Evolutionary conservation across 805 yeast genomes (phyloP).

Genomic region (Saccharomycopsis babjevae): DNA sequence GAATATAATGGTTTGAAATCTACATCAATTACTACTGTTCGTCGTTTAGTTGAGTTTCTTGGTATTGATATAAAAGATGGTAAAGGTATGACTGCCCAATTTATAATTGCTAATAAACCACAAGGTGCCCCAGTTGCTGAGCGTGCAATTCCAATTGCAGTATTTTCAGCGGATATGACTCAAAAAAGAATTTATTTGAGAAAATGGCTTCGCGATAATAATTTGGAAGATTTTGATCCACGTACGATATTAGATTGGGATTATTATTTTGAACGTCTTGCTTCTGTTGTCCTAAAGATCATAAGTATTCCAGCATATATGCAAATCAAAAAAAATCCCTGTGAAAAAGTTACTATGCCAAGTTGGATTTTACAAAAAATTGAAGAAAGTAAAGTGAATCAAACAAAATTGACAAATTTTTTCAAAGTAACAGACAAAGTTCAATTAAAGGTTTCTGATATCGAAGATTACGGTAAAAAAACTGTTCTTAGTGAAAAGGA

Average conservation of each 20-base stretch:
- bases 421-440: slow-evolving; percentile 36
- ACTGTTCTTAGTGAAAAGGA: slow-evolving; percentile 34
- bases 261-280: slow-evolving; percentile 82
- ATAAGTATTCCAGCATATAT: slow-evolving; percentile 96
- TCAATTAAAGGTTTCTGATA: slow-evolving; percentile 33
- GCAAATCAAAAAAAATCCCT: slow-evolving; percentile 82
- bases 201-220: slow-evolving; percentile 78
- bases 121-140: slow-evolving; percentile 84
- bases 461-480: slow-evolving; percentile 44
- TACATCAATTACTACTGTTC: slow-evolving; percentile 92
- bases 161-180: slow-evolving; percentile 70
- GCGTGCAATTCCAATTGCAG: slow-evolving; percentile 93
- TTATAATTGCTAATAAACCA: slow-evolving; percentile 80
- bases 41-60: slow-evolving; percentile 82
- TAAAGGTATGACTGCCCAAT: slow-evolving; percentile 91
- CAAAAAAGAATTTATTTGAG: slow-evolving; percentile 67
- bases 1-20: slow-evolving; percentile 90
- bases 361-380: slow-evolving; percentile 77
- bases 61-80: slow-evolving; percentile 96
- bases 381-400: slow-evolving; percentile 53
- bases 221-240: slow-evolving; percentile 75
- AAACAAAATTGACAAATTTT: slow-evolving; percentile 50
- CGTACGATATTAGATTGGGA: slow-evolving; percentile 87
- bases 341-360: slow-evolving; percentile 89
- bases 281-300: slow-evolving; percentile 88